Percentiles rank a stretch among this genome's conserved stretches.
Conservation (phyloP, 2,329 filamentous ascomycete species). For the Arthroderma uncinatum region DNA sequence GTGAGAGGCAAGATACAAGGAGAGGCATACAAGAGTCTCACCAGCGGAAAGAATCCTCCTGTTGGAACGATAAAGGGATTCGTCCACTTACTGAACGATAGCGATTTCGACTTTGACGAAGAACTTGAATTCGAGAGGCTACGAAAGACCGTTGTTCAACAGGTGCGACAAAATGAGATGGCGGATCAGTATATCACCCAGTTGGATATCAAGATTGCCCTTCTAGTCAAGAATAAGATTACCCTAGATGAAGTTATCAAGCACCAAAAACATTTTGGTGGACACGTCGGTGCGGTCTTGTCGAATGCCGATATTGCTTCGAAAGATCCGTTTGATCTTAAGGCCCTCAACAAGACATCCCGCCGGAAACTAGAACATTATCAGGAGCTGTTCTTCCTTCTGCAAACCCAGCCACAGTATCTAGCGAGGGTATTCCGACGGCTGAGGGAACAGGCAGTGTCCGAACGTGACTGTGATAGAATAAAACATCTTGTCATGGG, state of each 20-base stretch:
- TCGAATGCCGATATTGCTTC: conserved; percentile 82
- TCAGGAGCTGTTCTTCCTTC: conserved; percentile 92
- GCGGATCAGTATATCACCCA: conserved; percentile 97
- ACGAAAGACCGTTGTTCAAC: conserved; percentile 90
- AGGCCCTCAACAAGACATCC: conserved; percentile 94
- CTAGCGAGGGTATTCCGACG: conserved; percentile 77
- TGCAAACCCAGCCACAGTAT: conserved; percentile 94
- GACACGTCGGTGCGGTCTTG: conserved; percentile 71
- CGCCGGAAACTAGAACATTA: conserved; percentile 92
- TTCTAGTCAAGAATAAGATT: conserved; percentile 98
- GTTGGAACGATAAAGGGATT: conserved; percentile 97
- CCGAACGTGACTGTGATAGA: conserved; percentile 85
- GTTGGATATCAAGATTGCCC: conserved; percentile 95
- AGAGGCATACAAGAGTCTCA: conserved; percentile 94
- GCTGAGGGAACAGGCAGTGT: conserved; percentile 67
- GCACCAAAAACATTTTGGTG: conserved; percentile 92
- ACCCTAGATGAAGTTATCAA: conserved; percentile 94
- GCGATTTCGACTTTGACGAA: conserved; percentile 97
- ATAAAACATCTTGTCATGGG: conserved; percentile 93
- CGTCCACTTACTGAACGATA: conserved; percentile 93
- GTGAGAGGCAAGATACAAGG: conserved; percentile 90
- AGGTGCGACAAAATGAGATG: conserved; percentile 93
- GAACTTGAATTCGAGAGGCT: conserved; percentile 94
- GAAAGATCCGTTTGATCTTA: conserved; percentile 87
- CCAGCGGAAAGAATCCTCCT: conserved; percentile 89